Base-by-base conservation (phyloP, 257 asterid species). In the Nicotiana attenuata region DNA sequence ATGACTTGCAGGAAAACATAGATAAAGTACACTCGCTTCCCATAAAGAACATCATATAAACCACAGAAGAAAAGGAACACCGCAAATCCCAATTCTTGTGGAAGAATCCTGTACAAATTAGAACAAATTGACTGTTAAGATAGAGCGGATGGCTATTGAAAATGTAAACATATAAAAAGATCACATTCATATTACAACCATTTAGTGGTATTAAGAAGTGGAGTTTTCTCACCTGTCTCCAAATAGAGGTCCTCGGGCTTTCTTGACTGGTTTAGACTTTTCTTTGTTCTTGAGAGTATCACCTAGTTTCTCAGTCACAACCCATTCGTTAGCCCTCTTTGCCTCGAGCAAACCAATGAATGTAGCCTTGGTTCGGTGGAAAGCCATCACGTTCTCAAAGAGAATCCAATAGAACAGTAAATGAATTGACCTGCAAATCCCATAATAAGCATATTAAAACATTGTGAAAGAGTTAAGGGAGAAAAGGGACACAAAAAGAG, bases 301-400 rank as follows among this genome's bases (percentile, higher is more conserved):
- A 81, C 99, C 99, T 0, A 94, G 93, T 80, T 96, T 96, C 85
- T 96, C 99, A 10, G 99, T 96, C 77, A 96, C 99, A 47, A 96
- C 93, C 99, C 99, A 96, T 89, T 96, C 99, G 56, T 96, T 96
- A 6, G 90, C 98, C 59, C 99, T 89, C 84, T 90, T 91, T 0
- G 94, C 97, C 88, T 93, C 99, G 6, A 96, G 78, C 63, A 96
- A 88, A 4, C 99, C 98, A 35, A 96, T 96, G 88, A 94, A 81
- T 7, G 99, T 91, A 1, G 99, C 99, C 91, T 96, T 96, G 65
- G 99, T 93, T 6, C 99, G 95, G 84, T 96, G 99, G 80, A 90
- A 89, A 11, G 99, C 91, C 99, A 94, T 96, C 73, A 93, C 99
- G 47, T 96, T 96, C 90, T 96, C 98, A 28, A 96, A 96, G 31